Evolutionary conservation across 768 basidiomycete genomes (phyloP).

Genomic region (Russula brevipes): DNA sequence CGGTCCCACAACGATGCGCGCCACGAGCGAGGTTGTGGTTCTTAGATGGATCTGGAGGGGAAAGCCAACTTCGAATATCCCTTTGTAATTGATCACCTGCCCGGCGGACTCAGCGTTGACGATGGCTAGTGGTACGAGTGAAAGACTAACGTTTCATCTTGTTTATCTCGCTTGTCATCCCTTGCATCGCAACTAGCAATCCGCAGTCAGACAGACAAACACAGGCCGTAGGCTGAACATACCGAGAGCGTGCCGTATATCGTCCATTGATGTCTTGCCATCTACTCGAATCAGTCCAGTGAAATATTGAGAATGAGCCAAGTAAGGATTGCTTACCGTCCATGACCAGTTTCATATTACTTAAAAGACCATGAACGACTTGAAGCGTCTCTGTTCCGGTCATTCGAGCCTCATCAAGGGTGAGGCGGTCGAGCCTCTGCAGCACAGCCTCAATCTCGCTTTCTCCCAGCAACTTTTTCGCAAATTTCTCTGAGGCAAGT

Average conservation of each 20-base stretch:
- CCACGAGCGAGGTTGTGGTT: neutral
- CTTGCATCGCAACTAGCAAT: neutral
- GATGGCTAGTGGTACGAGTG: no score
- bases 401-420: neutral
- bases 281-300: neutral
- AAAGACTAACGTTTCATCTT: neutral
- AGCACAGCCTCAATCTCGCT: neutral
- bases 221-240: neutral
- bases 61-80: neutral
- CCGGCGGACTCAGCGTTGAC: neutral
- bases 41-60: conserved; percentile 1
- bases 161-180: neutral
- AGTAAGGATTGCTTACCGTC: neutral
- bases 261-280: neutral
- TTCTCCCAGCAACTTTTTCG: neutral
- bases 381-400: neutral
- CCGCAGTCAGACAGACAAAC: no score
- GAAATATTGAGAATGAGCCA: neutral
- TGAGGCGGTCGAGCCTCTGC: neutral
- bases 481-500: neutral
- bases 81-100: neutral
- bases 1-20: neutral
- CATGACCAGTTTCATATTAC: neutral
- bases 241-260: neutral
- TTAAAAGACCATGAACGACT: neutral